Evolutionary conservation across 306 rosid genomes (phyloP).

Genomic region (Calophaca sinica): DNA sequence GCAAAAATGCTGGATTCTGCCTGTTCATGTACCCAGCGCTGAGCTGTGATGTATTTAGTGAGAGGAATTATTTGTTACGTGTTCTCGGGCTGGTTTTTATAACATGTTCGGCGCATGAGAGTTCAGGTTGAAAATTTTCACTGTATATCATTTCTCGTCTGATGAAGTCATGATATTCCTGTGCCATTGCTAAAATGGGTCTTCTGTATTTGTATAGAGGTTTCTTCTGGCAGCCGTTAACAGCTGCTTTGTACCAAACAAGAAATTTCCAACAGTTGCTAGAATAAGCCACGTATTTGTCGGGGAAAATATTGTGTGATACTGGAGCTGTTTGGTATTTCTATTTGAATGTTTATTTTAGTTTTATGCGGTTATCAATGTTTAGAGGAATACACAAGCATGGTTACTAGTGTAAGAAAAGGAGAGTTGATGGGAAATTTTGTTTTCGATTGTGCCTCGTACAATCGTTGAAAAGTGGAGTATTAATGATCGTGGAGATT

Average conservation of each 20-base stretch:
- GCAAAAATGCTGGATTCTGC: conserved; percentile 32
- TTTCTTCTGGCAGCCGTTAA: conserved; percentile 41
- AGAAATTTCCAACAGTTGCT: conserved; percentile 34
- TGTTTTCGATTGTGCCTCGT: too few relatives aligned
- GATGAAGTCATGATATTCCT: conserved; percentile 40
- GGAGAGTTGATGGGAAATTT: too few relatives aligned
- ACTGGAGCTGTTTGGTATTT: conserved; percentile 23
- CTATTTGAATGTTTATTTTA: conserved; percentile 13
- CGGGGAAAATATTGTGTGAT: conserved; percentile 32
- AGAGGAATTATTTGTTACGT: conserved; percentile 36
- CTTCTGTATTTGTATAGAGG: conserved; percentile 48
- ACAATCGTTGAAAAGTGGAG: too few relatives aligned
- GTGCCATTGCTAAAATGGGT: conserved; percentile 35
- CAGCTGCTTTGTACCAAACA: conserved; percentile 33
- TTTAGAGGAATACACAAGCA: background rate
- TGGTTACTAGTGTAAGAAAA: too few relatives aligned
- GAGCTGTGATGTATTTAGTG: conserved; percentile 37
- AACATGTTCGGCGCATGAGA: conserved; percentile 34
- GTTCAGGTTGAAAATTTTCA: conserved; percentile 23
- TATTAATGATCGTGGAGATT: too few relatives aligned
- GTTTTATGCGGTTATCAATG: background rate
- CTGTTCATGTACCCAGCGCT: conserved; percentile 28
- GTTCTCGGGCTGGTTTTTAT: conserved; percentile 37
- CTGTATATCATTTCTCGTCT: conserved; percentile 27
- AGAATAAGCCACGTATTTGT: conserved; percentile 39